Base-by-base conservation (phyloP, 768 basidiomycete species). In the Mycena leptocephala region DNA sequence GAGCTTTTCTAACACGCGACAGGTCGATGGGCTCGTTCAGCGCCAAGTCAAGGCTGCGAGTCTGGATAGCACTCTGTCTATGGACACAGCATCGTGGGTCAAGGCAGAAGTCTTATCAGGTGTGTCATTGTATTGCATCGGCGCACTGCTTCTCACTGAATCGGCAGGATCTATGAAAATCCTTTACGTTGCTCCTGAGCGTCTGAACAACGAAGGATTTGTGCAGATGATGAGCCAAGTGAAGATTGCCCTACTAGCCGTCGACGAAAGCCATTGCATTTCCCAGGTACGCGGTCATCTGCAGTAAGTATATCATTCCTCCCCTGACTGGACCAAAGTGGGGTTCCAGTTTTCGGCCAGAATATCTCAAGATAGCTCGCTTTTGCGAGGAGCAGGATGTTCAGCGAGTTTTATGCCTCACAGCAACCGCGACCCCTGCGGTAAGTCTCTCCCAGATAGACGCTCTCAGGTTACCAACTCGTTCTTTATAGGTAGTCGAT, bases 241-340 rank as follows among this genome's bases (percentile, higher is more conserved):
- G 39, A 84, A 83, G 48, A 87, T 90, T 13, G 85, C 88, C 1
- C 81, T 91, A 0, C 82, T 90, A 2, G 89, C 90, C 0, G 86
- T 91, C 0, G 89, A 90, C 64, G 89, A 90, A 77, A 87, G 88
- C 2, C 89, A 90, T 69, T 89, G 89, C 76, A 86, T 88, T 39
- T 87, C 87, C 0, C 87, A 88, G 80, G 86, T 86, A 41, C 43
- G 76, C 43, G 26, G 32, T 65, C 30, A 24, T 22, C 61, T n/a
- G 26, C 4, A 16, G 24, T n/a, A n/a, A n/a, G n/a, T n/a, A n/a
- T n/a, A 24, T 53, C 14, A 8, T 43, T 28, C 7, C 30, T 35
- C 22, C 7, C 30, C 67, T 56, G n/a, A 46, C 53, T n/a, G 16
- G 11, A 69, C 1, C 9, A 28, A 37, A 87, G 85, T 88, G 89